phyloP scores from a whole-genome alignment of 2,329 filamentous ascomycete genomes.

The Fusarium brachygibbosum region DNA sequence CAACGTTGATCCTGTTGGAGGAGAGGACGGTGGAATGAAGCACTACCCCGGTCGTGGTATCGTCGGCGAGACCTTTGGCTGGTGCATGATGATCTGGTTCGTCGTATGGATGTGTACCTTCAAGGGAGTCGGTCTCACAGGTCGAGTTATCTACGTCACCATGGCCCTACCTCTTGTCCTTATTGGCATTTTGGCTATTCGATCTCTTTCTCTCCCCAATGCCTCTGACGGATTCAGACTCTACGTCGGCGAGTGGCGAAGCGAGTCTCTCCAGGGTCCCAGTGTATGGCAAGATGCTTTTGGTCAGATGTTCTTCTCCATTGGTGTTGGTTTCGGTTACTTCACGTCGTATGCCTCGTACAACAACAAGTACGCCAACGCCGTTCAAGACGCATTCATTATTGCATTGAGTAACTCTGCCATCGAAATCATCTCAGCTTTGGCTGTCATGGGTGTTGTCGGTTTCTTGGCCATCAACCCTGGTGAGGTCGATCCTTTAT shows the following conservation, averaged over 20 bases:
- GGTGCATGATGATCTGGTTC: constrained; percentile 69
- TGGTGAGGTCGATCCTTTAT: constrained; percentile 52
- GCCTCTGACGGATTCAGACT: constrained; percentile 63
- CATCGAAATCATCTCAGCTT: constrained; percentile 62
- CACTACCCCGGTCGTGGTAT: constrained; percentile 59
- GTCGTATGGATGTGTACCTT: constrained; percentile 70
- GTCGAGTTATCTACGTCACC: constrained; percentile 68
- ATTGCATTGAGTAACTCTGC: constrained; percentile 66
- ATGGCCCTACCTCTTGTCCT: constrained; percentile 69
- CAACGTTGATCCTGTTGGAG: constrained; percentile 11
- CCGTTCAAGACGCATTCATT: constrained; percentile 66
- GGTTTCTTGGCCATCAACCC: constrained; percentile 56
- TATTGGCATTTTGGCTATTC: constrained; percentile 65
- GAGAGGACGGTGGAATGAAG: constrained; percentile 2
- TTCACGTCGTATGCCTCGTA: constrained; percentile 69
- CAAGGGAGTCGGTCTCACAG: constrained; percentile 67
- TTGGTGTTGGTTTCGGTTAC: constrained; percentile 67
- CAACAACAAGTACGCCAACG: constrained; percentile 65
- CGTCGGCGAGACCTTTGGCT: constrained; percentile 66
- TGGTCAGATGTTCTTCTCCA: constrained; percentile 59
- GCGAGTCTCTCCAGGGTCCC: constrained; percentile 55
- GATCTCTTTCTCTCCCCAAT: constrained; percentile 64
- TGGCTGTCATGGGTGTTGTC: constrained; percentile 65
- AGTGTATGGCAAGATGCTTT: constrained; percentile 65
- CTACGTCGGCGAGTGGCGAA: constrained; percentile 56